Evolutionary conservation across 495 filamentous ascomycete species (phyloP).

Genomic region (Neurospora discreta): DNA sequence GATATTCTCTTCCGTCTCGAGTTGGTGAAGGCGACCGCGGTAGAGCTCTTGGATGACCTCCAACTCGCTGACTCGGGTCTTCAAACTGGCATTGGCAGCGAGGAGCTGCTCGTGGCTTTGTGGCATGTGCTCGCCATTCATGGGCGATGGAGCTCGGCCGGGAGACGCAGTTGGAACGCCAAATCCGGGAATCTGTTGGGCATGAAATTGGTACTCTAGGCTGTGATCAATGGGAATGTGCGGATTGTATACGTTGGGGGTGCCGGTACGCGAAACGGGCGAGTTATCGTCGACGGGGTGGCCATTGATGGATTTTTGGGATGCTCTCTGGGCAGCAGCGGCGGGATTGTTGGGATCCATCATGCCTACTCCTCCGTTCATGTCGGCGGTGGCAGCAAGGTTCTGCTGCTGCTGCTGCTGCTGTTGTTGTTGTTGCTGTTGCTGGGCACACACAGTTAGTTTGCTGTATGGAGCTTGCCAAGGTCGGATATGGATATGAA

Average conservation of each 20-base stretch:
- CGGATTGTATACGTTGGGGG: conserved; percentile 55
- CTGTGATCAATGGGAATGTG: conserved; percentile 59
- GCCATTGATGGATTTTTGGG: conserved; percentile 61
- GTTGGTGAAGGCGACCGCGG: conserved; percentile 72
- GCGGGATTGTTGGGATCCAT: conserved; percentile 34
- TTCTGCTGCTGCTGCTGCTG: conserved; percentile 33
- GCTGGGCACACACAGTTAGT: conserved; percentile 2
- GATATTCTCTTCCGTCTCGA: conserved; percentile 61
- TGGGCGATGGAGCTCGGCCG: conserved; percentile 51
- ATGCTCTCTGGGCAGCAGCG: conserved; percentile 45
- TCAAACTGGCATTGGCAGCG: conserved; percentile 66
- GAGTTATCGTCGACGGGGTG: conserved; percentile 72
- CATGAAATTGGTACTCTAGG: conserved; percentile 51
- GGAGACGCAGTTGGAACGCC: conserved; percentile 55
- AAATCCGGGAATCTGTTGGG: conserved; percentile 29
- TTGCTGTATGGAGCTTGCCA: background rate
- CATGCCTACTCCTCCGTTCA: conserved; percentile 34
- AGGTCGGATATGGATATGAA: background rate
- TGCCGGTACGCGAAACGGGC: conserved; percentile 77
- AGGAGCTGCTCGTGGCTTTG: conserved; percentile 72
- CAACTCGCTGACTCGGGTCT: conserved; percentile 84
- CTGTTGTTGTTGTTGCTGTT: conserved; percentile 14
- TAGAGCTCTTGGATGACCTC: conserved; percentile 95
- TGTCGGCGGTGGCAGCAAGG: conserved; percentile 41
- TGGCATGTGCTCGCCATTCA: conserved; percentile 60